phyloP scores from a whole-genome alignment of 2,329 filamentous ascomycete genomes.

The Pseudogymnoascus sp. region DNA sequence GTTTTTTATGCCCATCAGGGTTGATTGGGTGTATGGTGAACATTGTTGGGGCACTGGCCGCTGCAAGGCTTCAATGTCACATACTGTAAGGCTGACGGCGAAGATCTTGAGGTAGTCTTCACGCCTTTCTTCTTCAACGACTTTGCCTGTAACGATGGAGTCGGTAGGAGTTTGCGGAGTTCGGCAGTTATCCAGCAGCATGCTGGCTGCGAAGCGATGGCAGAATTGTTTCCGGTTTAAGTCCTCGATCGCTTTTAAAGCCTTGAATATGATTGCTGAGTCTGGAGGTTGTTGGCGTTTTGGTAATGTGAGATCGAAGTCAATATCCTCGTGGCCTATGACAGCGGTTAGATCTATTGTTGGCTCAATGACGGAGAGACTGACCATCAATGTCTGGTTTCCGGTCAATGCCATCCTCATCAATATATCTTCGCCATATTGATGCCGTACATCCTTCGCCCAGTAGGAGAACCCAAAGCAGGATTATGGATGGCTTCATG shows the following conservation, averaged over 20 bases:
- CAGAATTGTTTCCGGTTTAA: slow-evolving; percentile 24
- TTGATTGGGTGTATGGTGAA: slow-evolving; percentile 33
- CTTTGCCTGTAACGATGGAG: slow-evolving; percentile 22
- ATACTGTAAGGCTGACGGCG: slow-evolving; percentile 55
- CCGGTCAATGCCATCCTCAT: neutral
- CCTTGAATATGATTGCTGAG: neutral
- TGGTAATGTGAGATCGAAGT: slow-evolving; percentile 5
- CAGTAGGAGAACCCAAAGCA: neutral
- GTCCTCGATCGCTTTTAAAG: neutral
- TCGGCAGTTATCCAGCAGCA: slow-evolving; percentile 29
- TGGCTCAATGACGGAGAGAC: neutral
- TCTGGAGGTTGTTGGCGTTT: neutral
- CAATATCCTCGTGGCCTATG: neutral
- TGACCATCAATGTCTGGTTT: neutral
- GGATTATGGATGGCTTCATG: neutral
- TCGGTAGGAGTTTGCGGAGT: slow-evolving; percentile 19
- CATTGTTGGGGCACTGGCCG: slow-evolving; percentile 45
- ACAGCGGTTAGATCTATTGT: neutral
- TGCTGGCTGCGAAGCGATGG: slow-evolving; percentile 27
- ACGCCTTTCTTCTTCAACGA: slow-evolving; percentile 28
- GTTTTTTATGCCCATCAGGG: slow-evolving; percentile 30
- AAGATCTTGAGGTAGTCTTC: slow-evolving; percentile 49
- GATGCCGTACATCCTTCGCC: slow-evolving; percentile 1
- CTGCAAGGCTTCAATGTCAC: slow-evolving; percentile 50
- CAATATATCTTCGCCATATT: neutral